Evolutionary conservation across 2,329 filamentous ascomycete species (phyloP).

Genomic region (Pseudofabraea citricarpa): DNA sequence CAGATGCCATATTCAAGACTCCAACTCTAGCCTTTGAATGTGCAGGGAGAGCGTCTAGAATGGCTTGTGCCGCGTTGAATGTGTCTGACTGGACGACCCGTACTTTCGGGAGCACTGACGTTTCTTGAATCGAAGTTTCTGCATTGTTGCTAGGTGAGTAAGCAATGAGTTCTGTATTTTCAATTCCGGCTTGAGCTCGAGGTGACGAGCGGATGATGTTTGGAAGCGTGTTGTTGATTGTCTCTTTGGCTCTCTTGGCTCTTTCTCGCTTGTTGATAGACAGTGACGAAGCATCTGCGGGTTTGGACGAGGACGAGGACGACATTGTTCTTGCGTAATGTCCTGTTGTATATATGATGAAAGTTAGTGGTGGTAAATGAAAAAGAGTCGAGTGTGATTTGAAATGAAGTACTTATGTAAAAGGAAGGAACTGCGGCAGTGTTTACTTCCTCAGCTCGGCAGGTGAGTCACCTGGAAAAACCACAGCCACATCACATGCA

Average conservation of each 20-base stretch:
- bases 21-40: conserved; percentile 38
- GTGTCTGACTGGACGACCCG: conserved; percentile 52
- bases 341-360: too few species aligned
- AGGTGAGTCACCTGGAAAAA: too few species aligned
- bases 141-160: conserved; percentile 5
- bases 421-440: too few species aligned
- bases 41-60: conserved; percentile 21
- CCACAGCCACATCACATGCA: too few species aligned
- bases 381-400: too few species aligned
- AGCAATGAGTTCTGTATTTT: conserved; percentile 12
- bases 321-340: too few species aligned
- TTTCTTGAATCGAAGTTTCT: not conserved
- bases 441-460: too few species aligned
- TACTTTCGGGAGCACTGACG: conserved; percentile 29
- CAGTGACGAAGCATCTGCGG: too few species aligned
- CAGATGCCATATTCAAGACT: conserved; percentile 63
- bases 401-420: too few species aligned
- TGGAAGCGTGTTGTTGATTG: conserved; percentile 17
- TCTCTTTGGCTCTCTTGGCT: conserved; percentile 18
- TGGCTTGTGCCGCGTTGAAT: conserved; percentile 47
- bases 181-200: conserved; percentile 9
- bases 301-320: too few species aligned
- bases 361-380: too few species aligned
- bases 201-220: conserved; percentile 12
- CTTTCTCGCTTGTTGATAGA: conserved; percentile 14